A percentile compares a stretch with the other conserved stretches of the same genome.
Evolutionary conservation across 2,329 filamentous ascomycete species (phyloP).

Genomic region (Arthrobotrys entomopaga): DNA sequence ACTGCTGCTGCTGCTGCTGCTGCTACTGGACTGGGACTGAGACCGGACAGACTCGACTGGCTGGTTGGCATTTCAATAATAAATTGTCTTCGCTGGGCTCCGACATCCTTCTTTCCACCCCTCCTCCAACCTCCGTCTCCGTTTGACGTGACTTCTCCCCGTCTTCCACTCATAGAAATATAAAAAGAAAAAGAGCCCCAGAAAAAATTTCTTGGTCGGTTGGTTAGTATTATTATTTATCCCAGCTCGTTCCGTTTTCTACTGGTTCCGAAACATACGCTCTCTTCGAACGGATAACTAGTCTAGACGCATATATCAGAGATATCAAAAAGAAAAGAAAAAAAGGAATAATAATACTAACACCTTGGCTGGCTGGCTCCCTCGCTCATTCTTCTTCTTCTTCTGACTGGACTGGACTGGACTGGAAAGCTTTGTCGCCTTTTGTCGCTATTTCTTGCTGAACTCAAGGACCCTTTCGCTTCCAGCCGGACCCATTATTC

Average conservation of each 20-base stretch:
- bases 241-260: not conserved
- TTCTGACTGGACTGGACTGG: constrained; percentile 19
- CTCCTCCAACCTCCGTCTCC: constrained; percentile 54
- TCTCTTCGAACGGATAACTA: constrained; percentile 25
- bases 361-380: constrained; percentile 30
- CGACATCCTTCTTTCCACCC: constrained; percentile 42
- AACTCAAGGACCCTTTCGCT: constrained; percentile 42
- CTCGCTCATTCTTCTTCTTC: constrained; percentile 6
- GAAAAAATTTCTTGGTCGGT: constrained; percentile 25
- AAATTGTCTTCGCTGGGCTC: constrained; percentile 54
- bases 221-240: constrained; percentile 12
- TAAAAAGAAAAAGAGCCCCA: constrained; percentile 14
- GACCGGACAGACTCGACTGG: too few relatives aligned
- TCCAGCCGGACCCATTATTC: constrained; percentile 24
- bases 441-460: constrained; percentile 41
- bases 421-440: constrained; percentile 44
- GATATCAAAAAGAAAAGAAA: constrained; percentile 20
- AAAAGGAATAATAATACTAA: not conserved
- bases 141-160: constrained; percentile 44
- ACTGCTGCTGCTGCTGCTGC: too few relatives aligned
- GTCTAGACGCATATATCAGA: constrained; percentile 20
- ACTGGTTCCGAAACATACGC: constrained; percentile 24
- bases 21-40: too few relatives aligned
- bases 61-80: constrained; percentile 5
- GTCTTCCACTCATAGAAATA: constrained; percentile 3